Evolutionary conservation across 495 filamentous ascomycete species (phyloP), one percentile per base, ranked within the genome.

Genomic region (Penicillium simplicissimum): DNA sequence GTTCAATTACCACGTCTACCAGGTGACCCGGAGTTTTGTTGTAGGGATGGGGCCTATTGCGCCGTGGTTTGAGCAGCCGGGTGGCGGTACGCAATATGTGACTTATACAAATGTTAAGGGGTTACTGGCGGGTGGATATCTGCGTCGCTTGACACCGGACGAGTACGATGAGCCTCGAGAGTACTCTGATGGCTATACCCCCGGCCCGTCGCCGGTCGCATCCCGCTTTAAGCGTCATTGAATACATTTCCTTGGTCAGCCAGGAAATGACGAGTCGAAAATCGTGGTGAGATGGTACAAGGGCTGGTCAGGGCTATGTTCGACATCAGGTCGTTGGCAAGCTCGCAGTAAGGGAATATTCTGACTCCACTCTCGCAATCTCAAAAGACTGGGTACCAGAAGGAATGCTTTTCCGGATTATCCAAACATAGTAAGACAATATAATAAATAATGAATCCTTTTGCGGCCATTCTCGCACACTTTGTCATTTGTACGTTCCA

Each of bases 1-100:
- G 17, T 84, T 79, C 61, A 85, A 83, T 54, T 87, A 87, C 61
- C 75, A 82, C 64, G 74, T 85, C 1, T 87, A 85, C 64, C 65
- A 74, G 21, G 82, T 86, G 36, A 67, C 59, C 0, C 74, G 72
- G 63, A 67, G 72, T 2, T 74, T 87, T 35, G 59, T 59, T 8
- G 80, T 82, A 1, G 53, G 69, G 1, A 62, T 80, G 7, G 85
- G 85, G 1, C 81, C 82, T 1, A 81, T 85, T 53, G 76, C 79
- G 31, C 73, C 81, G 13, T 85, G 79, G 81, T 87, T 85, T 67
- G 82, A 80, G 19, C 84, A 87, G 73, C 81, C 82, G 0, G 85
- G 84, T 0, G 71, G 81, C 61, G 84, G 85, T 4, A 74, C 79
- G 7, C 84, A 86, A 69, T 83, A 75, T 54, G 52, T 71, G 33